Conservation (phyloP, 2,329 filamentous ascomycete genomes). For the Geosmithia putterillii region DNA sequence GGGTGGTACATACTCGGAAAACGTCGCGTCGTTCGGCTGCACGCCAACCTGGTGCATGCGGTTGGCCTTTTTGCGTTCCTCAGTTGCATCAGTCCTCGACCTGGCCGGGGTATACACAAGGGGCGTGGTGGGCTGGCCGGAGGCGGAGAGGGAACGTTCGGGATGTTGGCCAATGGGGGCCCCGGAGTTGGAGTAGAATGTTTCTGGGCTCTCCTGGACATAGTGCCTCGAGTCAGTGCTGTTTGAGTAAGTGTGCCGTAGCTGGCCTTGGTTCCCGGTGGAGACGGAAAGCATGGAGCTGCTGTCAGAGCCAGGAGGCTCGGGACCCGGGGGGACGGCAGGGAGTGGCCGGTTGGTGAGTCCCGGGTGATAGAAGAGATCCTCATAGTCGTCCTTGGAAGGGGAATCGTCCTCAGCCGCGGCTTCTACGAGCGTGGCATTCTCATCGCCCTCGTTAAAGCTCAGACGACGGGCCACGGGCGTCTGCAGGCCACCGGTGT, state of each 20-base stretch:
- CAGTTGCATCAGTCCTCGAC: conserved; percentile 88
- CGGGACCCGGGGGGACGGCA: conserved; percentile 35
- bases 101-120: conserved; percentile 70
- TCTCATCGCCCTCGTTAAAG: conserved; percentile 88
- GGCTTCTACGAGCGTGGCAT: conserved; percentile 41
- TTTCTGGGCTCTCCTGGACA: conserved; percentile 32
- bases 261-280: conserved; percentile 15
- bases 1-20: conserved; percentile 41
- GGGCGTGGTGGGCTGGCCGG: conserved; percentile 70
- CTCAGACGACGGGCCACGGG: conserved; percentile 65
- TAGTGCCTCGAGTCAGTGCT: conserved; percentile 10
- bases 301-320: conserved; percentile 44
- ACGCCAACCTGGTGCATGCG: conserved; percentile 27
- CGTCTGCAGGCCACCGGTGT: conserved; percentile 77
- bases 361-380: conserved; percentile 89
- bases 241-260: conserved; percentile 1
- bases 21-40: conserved; percentile 36
- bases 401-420: conserved; percentile 52
- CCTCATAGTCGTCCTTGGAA: conserved; percentile 62
- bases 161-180: conserved; percentile 14
- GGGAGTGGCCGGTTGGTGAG: conserved; percentile 53
- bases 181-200: conserved; percentile 33
- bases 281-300: conserved; percentile 37
- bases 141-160: conserved; percentile 69
- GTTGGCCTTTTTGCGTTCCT: conserved; percentile 44